A percentile compares a stretch with the other conserved stretches of the same genome.
Conservation (phyloP, 1,284 basidiomycete genomes). For the Acaromyces ingoldii region DNA sequence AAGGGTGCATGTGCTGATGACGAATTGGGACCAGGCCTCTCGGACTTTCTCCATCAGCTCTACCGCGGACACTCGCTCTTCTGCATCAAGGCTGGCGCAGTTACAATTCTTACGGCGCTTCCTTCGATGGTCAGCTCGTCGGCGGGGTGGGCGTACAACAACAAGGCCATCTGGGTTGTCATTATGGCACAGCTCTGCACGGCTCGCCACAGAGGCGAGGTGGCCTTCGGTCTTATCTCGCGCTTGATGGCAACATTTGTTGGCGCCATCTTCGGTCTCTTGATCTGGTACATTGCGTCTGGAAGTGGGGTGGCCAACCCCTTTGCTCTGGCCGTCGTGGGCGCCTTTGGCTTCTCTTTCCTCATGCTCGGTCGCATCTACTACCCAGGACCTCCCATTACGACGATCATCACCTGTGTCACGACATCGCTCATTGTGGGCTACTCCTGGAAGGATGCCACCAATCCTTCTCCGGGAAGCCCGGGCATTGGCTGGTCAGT, state of each 20-base stretch:
- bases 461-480: slow-evolving; percentile 31
- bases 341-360: slow-evolving; percentile 64
- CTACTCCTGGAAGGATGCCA: slow-evolving; percentile 37
- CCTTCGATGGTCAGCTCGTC: slow-evolving; percentile 32
- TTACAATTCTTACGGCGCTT: slow-evolving; percentile 57
- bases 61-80: slow-evolving; percentile 56
- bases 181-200: slow-evolving; percentile 48
- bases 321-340: slow-evolving; percentile 68
- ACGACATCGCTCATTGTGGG: slow-evolving; percentile 57
- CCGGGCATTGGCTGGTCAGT: slow-evolving; percentile 54
- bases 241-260: slow-evolving; percentile 35
- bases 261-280: slow-evolving; percentile 61
- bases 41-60: background rate
- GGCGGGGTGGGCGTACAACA: slow-evolving; percentile 39
- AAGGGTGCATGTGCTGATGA: too few species aligned
- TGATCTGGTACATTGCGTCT: slow-evolving; percentile 63
- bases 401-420: slow-evolving; percentile 68
- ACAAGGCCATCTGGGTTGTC: slow-evolving; percentile 44
- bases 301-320: slow-evolving; percentile 58
- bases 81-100: slow-evolving; percentile 70
- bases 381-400: slow-evolving; percentile 69
- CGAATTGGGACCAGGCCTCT: background rate
- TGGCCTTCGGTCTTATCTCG: slow-evolving; percentile 33
- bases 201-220: slow-evolving; percentile 42
- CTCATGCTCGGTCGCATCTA: slow-evolving; percentile 62